These are phyloP conservation scores for Pseudocercospora cruenta DNA, from an alignment of 2,329 filamentous ascomycete genomes.

Conservation along the genomic window DNA sequence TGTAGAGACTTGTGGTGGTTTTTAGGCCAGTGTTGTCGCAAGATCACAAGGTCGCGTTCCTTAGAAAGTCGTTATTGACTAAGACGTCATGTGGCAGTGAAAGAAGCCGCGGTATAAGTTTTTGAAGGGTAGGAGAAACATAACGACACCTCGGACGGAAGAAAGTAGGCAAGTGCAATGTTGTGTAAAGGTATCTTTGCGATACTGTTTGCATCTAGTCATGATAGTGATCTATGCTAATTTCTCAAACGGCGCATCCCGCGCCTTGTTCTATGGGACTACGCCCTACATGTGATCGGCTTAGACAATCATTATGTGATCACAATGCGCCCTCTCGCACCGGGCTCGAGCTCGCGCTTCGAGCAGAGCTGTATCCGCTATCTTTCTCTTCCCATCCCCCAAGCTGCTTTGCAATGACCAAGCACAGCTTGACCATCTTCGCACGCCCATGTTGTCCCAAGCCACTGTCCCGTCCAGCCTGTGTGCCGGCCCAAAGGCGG, in stretches of 20 bases:
- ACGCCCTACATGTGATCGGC: constrained; percentile 12
- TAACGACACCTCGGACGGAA: background rate
- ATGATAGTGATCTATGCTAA: constrained; percentile 1
- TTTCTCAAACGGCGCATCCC: background rate
- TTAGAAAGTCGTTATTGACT: background rate
- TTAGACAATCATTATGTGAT: constrained; percentile 9
- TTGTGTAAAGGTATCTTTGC: background rate
- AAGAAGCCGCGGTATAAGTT: background rate
- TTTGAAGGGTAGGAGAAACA: background rate
- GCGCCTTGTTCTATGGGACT: background rate
- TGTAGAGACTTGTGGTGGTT: background rate
- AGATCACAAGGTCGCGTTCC: background rate
- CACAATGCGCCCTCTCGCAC: constrained; percentile 12
- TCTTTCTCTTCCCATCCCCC: constrained; percentile 40
- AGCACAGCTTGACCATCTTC: constrained; percentile 46
- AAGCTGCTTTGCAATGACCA: constrained; percentile 48
- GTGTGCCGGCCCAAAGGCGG: constrained; percentile 52
- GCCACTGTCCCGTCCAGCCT: constrained; percentile 46
- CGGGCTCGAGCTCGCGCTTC: constrained; percentile 26
- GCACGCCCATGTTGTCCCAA: constrained; percentile 43
- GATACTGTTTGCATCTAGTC: background rate
- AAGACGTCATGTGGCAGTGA: background rate
- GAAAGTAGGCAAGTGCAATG: background rate
- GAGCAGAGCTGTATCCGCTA: constrained; percentile 34
- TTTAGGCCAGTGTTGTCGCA: background rate